These are phyloP conservation scores for Friedmanniomyces endolithicus DNA, from an alignment of 495 filamentous ascomycete genomes.

Conservation along the genomic window DNA sequence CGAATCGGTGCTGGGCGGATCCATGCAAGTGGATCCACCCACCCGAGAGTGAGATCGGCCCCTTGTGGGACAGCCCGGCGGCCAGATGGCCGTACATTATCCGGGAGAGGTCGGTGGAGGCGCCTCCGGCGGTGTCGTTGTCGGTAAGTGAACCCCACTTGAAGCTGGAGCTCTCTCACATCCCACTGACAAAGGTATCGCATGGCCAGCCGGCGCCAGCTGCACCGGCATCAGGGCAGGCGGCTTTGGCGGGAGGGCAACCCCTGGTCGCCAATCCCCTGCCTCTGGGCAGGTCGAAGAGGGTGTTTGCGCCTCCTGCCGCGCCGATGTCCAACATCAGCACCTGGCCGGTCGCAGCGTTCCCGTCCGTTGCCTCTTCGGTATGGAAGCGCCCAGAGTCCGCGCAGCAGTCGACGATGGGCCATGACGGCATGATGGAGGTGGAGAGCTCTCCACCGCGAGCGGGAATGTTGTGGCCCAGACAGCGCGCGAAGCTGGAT, in stretches of 20 bases:
- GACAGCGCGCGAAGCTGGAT: background rate
- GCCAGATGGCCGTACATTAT: background rate
- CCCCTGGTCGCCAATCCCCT: background rate
- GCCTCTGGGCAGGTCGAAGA: slow-evolving; percentile 9
- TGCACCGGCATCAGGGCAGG: background rate
- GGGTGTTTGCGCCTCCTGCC: background rate
- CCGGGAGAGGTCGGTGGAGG: background rate
- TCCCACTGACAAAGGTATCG: background rate
- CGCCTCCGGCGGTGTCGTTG: background rate
- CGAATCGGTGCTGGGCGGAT: background rate
- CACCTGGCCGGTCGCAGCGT: background rate
- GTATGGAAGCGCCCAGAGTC: background rate
- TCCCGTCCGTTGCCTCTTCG: background rate
- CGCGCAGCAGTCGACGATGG: background rate
- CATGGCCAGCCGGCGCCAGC: background rate
- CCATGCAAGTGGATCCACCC: slow-evolving; percentile 5
- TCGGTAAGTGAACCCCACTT: background rate
- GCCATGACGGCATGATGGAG: background rate
- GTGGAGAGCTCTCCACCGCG: background rate
- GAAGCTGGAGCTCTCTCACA: background rate
- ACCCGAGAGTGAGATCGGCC: background rate
- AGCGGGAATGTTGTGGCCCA: background rate
- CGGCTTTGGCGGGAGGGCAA: background rate
- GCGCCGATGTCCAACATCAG: background rate
- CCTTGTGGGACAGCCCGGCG: background rate